phyloP scores from a whole-genome alignment of 176 grass and related monocot species.

The Dactylis glomerata region DNA sequence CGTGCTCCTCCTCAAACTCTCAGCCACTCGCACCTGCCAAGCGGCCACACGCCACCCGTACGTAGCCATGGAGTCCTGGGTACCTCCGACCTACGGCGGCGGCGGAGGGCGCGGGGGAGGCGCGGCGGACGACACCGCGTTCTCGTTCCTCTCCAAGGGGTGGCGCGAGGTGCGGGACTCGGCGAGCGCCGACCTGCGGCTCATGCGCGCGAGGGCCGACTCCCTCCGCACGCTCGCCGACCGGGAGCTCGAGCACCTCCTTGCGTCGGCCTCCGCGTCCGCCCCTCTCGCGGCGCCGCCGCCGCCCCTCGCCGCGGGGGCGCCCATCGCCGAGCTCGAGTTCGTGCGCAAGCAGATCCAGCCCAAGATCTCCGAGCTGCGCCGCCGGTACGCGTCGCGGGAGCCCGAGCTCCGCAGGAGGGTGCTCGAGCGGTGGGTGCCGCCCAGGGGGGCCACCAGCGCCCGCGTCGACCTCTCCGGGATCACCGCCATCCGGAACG shows the following conservation, averaged over 20 bases:
- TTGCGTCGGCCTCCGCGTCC: constrained; percentile 29
- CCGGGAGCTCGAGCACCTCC: constrained; percentile 66
- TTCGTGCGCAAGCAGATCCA: constrained; percentile 69
- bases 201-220: constrained; percentile 57
- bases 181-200: constrained; percentile 60
- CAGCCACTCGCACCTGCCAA: not conserved
- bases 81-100: not conserved
- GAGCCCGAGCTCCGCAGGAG: constrained; percentile 41
- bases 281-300: constrained; percentile 10
- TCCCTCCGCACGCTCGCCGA: constrained; percentile 50
- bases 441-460: constrained; percentile 28
- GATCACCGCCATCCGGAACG: constrained; percentile 42
- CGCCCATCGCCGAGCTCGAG: constrained; percentile 69
- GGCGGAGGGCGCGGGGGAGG: not conserved
- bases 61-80: not conserved
- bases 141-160: constrained; percentile 75
- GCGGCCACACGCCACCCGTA: not conserved
- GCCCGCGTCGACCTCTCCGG: constrained; percentile 68
- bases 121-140: constrained; percentile 36
- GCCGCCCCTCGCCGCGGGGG: constrained; percentile 14
- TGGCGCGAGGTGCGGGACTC: constrained; percentile 84
- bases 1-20: not conserved
- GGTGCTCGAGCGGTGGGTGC: constrained; percentile 34
- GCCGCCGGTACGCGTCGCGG: not conserved
- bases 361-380: constrained; percentile 73